A percentile compares a stretch with the other conserved stretches of the same genome.
Evolutionary conservation across 345 rosid species (phyloP).

Genomic region (Noccaea bulbosa): DNA sequence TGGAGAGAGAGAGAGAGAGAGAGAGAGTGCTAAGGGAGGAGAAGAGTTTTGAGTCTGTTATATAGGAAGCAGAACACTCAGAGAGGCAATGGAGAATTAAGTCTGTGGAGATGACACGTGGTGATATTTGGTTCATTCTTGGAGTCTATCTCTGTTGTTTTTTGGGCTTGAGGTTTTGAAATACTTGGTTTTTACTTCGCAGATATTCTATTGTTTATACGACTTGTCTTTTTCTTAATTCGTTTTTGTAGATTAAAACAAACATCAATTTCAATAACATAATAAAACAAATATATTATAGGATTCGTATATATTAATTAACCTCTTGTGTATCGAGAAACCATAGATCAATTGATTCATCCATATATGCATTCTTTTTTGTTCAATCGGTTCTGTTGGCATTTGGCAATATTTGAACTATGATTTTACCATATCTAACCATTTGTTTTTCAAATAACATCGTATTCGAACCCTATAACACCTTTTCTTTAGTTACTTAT

Average conservation of each 20-base stretch:
- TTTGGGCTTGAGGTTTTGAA: slow-evolving; percentile 17
- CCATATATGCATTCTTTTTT: neutral
- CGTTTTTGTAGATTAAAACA: neutral
- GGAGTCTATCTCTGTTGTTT: slow-evolving; percentile 37
- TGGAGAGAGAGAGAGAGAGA: slow-evolving; percentile 8
- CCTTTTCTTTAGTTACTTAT: neutral
- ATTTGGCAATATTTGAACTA: neutral
- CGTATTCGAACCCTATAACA: neutral
- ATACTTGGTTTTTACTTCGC: slow-evolving; percentile 22
- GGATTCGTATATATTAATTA: neutral
- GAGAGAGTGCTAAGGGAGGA: slow-evolving; percentile 12
- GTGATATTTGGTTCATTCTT: slow-evolving; percentile 44
- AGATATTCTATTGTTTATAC: slow-evolving; percentile 31
- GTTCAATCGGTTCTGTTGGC: neutral
- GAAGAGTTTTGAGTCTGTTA: slow-evolving; percentile 41
- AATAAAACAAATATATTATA: neutral
- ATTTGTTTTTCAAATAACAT: neutral
- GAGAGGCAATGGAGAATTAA: slow-evolving; percentile 22
- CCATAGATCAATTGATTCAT: too few species aligned
- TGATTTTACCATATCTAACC: neutral
- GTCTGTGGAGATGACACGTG: slow-evolving; percentile 51
- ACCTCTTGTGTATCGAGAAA: neutral
- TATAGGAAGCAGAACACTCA: slow-evolving; percentile 35
- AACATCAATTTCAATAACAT: neutral
- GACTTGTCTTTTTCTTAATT: slow-evolving; percentile 26